A percentile compares a stretch with the other conserved stretches of the same genome.
Conservation (phyloP, 306 rosid genomes). For the Glycyrrhiza uralensis region DNA sequence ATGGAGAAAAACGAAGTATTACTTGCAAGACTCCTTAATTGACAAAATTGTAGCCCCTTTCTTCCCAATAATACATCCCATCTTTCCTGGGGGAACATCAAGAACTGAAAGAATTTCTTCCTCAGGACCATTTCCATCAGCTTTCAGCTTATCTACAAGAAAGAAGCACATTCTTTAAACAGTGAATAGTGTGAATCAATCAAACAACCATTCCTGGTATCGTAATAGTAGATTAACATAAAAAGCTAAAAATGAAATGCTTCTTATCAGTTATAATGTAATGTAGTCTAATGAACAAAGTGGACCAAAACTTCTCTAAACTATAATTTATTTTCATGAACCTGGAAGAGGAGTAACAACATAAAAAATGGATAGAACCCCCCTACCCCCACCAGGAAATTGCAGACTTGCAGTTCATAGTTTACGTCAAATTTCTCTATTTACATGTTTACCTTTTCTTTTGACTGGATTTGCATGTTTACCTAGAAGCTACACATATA, state of each 20-base stretch:
- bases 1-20: conserved; percentile 26
- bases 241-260: conserved; percentile 19
- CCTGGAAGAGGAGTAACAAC: not conserved
- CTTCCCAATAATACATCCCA: conserved; percentile 89
- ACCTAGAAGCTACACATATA: not conserved
- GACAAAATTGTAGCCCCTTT: conserved; percentile 74
- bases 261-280: not conserved
- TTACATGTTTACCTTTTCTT: too few relatives aligned
- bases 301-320: not conserved
- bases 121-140: conserved; percentile 56
- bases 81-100: conserved; percentile 81
- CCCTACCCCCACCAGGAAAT: not conserved
- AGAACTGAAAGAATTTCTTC: conserved; percentile 94
- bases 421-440: not conserved
- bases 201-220: conserved; percentile 11
- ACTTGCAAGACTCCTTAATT: conserved; percentile 89
- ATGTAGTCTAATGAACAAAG: conserved; percentile 17
- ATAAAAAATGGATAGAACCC: not conserved
- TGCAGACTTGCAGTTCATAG: not conserved
- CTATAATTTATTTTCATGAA: not conserved
- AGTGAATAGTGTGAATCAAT: not conserved
- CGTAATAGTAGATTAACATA: not conserved
- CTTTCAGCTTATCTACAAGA: conserved; percentile 47
- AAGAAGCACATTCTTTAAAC: conserved; percentile 24
- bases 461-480: too few relatives aligned